Evolutionary conservation across 2,329 filamentous ascomycete species (phyloP), one percentile per base, ranked within the genome.

Genomic region (Aspergillus quadrilineatus): DNA sequence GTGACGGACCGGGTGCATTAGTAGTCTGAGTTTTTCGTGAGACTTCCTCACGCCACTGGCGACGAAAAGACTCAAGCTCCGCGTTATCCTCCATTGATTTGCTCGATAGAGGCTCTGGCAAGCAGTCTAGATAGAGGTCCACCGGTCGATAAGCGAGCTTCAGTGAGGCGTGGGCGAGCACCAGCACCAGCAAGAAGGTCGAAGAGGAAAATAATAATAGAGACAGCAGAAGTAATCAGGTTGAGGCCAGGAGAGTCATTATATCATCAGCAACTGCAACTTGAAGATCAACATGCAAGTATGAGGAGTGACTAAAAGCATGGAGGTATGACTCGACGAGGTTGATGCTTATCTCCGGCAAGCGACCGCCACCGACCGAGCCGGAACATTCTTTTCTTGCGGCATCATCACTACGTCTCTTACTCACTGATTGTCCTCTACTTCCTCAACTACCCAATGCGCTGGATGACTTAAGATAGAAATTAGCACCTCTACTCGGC

Each of bases 11-110:
- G 59, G 41, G 60, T 49, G 45, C 50, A 32, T 17, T 57, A 32
- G 17, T 56, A 12, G 50, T 59, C 32, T 64, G 69, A 37, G 75
- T 79, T 69, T 80, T 78, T 45, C 79, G 79, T 14, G 78, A 76
- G 6, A 96, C 89, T 71, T 97, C 92, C 64, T 90, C 88, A 57
- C 85, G 85, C 92, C 92, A 97, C 80, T 91, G 83, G 68, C 85
- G 83, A 63, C 93, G 87, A 76, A 97, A 97, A 45, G 84, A 87
- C 73, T 96, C 90, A 58, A 97, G 84, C 73, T 96, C 92, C 50
- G 87, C 81, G 70, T 85, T 81, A 63, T 77, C 73, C 36, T 67
- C 70, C 75, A 77, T 77, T 57, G 57, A 37, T 14, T 15, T 14
- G 22, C 22, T 47, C 53, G 53, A 51, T 55, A 52, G 39, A 36